phyloP scores from a whole-genome alignment of 1,284 basidiomycete genomes.

The Salmacisia buchloeana region DNA sequence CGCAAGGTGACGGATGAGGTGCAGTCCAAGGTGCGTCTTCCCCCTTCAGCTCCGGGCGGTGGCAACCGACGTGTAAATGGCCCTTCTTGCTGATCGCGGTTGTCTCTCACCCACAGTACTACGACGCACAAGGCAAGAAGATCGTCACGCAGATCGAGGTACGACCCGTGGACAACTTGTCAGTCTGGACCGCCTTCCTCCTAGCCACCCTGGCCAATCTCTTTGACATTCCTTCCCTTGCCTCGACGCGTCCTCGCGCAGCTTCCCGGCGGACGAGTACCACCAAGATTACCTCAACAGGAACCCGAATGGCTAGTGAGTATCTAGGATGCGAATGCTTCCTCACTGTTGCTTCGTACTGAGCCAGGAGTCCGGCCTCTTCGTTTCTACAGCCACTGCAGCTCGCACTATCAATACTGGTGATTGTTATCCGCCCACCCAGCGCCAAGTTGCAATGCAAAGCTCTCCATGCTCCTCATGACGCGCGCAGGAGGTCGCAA shows the following conservation, averaged over 20 bases:
- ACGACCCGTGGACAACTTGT: slow-evolving; percentile 8
- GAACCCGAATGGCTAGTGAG: slow-evolving; percentile 36
- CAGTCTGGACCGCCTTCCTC: slow-evolving; percentile 16
- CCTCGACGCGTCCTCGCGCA: too few relatives aligned
- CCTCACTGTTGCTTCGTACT: too few relatives aligned
- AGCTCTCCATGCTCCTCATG: too few relatives aligned
- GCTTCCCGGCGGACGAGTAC: slow-evolving; percentile 41
- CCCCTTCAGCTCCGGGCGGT: neutral
- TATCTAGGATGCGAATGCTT: neutral
- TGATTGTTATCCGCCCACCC: neutral
- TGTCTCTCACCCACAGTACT: slow-evolving; percentile 53
- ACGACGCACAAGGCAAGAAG: slow-evolving; percentile 61
- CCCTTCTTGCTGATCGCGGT: neutral
- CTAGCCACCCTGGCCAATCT: slow-evolving; percentile 19
- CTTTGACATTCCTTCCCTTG: neutral
- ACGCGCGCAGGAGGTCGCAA: too few relatives aligned
- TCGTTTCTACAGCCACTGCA: slow-evolving; percentile 1
- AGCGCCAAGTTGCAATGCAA: too few relatives aligned
- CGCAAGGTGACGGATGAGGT: slow-evolving; percentile 75
- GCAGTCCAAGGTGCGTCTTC: slow-evolving; percentile 60
- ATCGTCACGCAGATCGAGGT: slow-evolving; percentile 63
- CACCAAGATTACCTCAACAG: slow-evolving; percentile 47
- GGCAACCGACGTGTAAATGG: neutral
- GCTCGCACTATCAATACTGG: slow-evolving; percentile 4
- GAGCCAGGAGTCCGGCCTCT: neutral